Percentiles rank a stretch among this genome's conserved stretches.
These are phyloP conservation scores for Globisporangium paroecandrum DNA, from an alignment of 352 stramenopile species.

Conservation along the genomic window DNA sequence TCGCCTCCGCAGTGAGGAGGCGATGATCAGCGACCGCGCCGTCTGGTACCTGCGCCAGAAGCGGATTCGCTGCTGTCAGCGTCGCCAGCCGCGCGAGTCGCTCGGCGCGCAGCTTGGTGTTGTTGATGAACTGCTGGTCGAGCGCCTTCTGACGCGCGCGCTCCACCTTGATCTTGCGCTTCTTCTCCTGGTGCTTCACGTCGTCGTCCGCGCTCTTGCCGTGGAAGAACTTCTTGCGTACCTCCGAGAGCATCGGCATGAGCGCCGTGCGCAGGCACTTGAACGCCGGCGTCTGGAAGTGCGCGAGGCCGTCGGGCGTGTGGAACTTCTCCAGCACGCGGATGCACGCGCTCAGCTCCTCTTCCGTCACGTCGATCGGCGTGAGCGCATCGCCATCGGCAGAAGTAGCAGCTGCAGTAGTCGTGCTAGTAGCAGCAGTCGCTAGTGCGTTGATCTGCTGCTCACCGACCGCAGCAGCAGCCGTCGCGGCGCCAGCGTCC, in stretches of 20 bases:
- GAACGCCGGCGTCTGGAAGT: constrained; percentile 53
- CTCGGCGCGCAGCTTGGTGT: constrained; percentile 69
- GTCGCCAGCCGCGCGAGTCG: constrained; percentile 47
- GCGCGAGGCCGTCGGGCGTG: constrained; percentile 32
- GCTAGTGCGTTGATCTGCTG: background rate
- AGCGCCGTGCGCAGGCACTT: constrained; percentile 62
- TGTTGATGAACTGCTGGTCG: constrained; percentile 79
- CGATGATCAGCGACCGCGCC: constrained; percentile 24
- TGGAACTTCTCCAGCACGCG: constrained; percentile 56
- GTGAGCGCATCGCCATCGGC: background rate
- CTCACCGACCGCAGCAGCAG: background rate
- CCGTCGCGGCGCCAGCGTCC: background rate
- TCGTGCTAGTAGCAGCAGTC: background rate
- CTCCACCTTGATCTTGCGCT: constrained; percentile 68
- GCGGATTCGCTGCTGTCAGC: constrained; percentile 56
- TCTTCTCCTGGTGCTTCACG: constrained; percentile 53
- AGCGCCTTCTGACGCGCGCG: constrained; percentile 57
- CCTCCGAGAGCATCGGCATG: constrained; percentile 53
- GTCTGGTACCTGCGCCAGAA: constrained; percentile 62
- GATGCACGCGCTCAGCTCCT: constrained; percentile 55
- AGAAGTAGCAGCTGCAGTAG: background rate
- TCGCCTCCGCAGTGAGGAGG: constrained; percentile 19
- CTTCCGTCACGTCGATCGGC: constrained; percentile 35
- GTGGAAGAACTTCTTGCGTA: constrained; percentile 64
- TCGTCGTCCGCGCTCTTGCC: constrained; percentile 43